These are phyloP conservation scores for Triangularia setosa DNA, from an alignment of 2,329 filamentous ascomycete genomes.

Conservation along the genomic window DNA sequence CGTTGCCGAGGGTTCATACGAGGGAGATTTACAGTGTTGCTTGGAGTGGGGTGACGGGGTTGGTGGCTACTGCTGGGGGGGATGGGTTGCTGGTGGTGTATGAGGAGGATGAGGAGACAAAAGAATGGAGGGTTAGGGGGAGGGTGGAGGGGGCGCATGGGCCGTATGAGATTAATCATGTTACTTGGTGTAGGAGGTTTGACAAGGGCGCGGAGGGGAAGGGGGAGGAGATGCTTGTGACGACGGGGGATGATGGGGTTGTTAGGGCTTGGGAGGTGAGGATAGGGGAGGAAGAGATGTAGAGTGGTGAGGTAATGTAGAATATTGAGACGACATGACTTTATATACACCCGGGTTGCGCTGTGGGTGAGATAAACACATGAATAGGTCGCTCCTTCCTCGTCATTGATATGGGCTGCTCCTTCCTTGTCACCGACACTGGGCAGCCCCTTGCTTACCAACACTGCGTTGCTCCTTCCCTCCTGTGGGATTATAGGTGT, in stretches of 20 bases:
- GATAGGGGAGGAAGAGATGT: slow-evolving; percentile 8
- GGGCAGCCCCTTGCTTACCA: too few species aligned
- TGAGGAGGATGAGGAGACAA: slow-evolving; percentile 48
- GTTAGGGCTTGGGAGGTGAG: slow-evolving; percentile 72
- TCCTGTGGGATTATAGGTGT: too few species aligned
- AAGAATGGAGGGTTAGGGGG: not conserved
- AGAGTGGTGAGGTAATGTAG: not conserved
- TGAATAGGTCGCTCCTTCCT: too few species aligned
- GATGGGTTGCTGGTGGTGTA: slow-evolving; percentile 82
- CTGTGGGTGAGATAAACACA: too few species aligned
- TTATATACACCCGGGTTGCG: too few species aligned
- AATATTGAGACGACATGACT: not conserved
- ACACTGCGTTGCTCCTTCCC: too few species aligned
- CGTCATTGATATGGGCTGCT: too few species aligned
- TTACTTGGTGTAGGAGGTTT: slow-evolving; percentile 77
- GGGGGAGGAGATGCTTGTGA: slow-evolving; percentile 79
- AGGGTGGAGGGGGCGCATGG: slow-evolving; percentile 59
- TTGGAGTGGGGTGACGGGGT: slow-evolving; percentile 75
- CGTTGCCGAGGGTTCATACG: slow-evolving; percentile 72
- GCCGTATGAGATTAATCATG: slow-evolving; percentile 91
- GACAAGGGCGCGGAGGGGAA: slow-evolving; percentile 58
- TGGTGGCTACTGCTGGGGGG: slow-evolving; percentile 83
- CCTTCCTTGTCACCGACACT: too few species aligned
- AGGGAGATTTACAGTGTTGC: slow-evolving; percentile 78
- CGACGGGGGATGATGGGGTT: slow-evolving; percentile 86